phyloP scores from a whole-genome alignment of 495 filamentous ascomycete genomes.

The Chlorociboria aeruginascens region DNA sequence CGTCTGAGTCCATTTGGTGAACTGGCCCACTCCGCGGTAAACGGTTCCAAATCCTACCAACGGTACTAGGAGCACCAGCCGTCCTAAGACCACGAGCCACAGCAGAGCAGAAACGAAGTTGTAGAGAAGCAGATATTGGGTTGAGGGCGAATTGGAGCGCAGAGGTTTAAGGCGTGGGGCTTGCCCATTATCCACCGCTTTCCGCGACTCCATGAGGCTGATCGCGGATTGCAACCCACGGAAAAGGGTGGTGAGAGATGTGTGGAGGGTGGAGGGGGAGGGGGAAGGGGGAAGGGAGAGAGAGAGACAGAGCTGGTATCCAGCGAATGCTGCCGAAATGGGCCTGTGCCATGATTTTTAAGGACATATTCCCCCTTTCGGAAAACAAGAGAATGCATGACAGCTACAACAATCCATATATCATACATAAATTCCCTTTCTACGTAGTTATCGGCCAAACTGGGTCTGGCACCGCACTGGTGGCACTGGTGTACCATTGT shows the following conservation, averaged over 20 bases:
- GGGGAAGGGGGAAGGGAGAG: not conserved
- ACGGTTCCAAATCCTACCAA: conserved; percentile 39
- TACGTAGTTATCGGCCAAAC: too few species aligned
- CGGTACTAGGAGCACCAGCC: conserved; percentile 31
- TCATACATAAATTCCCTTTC: too few species aligned
- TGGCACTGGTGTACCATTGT: too few species aligned
- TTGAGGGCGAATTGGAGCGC: conserved; percentile 25
- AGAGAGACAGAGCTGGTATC: not conserved
- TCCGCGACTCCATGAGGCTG: too few species aligned
- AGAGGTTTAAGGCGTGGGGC: conserved; percentile 18
- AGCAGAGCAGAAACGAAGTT: conserved; percentile 62
- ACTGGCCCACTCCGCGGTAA: conserved; percentile 43
- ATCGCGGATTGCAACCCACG: too few species aligned
- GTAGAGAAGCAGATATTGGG: conserved; percentile 68
- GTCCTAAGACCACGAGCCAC: conserved; percentile 62
- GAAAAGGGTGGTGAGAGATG: too few species aligned
- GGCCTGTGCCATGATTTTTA: too few species aligned
- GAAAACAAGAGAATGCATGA: too few species aligned
- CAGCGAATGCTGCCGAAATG: too few species aligned
- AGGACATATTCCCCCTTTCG: too few species aligned
- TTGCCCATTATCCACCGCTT: not conserved
- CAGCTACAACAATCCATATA: too few species aligned
- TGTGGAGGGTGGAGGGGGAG: not conserved
- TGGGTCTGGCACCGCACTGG: too few species aligned
- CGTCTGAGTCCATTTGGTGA: conserved; percentile 70